Conservation (phyloP, 345 rosid species). For the Hibiscus mutabilis region DNA sequence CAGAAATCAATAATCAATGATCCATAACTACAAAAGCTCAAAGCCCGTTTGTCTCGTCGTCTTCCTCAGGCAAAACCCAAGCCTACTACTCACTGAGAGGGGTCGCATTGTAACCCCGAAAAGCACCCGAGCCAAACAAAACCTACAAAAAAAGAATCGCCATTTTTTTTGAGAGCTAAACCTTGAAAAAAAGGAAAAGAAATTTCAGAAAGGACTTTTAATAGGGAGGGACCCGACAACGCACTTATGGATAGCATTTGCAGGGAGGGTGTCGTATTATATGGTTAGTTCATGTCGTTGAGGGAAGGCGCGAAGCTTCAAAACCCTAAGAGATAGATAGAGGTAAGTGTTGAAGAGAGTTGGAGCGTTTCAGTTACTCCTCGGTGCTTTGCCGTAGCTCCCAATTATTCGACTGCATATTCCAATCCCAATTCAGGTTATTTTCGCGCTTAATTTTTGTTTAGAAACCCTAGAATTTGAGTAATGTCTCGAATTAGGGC, state of each 20-base stretch:
- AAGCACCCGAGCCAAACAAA: background rate
- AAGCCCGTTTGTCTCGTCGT: constrained; percentile 2
- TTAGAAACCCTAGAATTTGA: constrained; percentile 41
- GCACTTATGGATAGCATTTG: constrained; percentile 24
- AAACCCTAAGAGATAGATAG: constrained; percentile 49
- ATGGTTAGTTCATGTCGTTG: constrained; percentile 20
- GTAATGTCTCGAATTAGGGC: constrained; percentile 25
- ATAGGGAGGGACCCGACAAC: constrained; percentile 1
- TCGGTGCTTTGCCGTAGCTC: constrained; percentile 35
- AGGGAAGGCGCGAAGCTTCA: constrained; percentile 16
- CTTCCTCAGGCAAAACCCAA: constrained; percentile 10
- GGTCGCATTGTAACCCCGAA: constrained; percentile 5
- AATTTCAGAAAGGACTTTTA: constrained; percentile 3
- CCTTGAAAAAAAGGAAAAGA: constrained; percentile 11
- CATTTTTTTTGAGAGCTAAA: background rate
- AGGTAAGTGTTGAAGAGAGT: background rate
- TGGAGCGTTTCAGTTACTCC: constrained; percentile 20
- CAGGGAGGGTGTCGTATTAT: constrained; percentile 7
- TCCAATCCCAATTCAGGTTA: constrained; percentile 37
- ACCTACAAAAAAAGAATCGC: too few relatives aligned
- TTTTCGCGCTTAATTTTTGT: constrained; percentile 13
- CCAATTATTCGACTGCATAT: constrained; percentile 18
- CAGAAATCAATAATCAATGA: too few relatives aligned
- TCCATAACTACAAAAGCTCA: background rate
- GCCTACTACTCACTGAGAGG: constrained; percentile 10